Evolutionary conservation across 1,284 basidiomycete genomes (phyloP).

Genomic region (Papiliotrema laurentii): DNA sequence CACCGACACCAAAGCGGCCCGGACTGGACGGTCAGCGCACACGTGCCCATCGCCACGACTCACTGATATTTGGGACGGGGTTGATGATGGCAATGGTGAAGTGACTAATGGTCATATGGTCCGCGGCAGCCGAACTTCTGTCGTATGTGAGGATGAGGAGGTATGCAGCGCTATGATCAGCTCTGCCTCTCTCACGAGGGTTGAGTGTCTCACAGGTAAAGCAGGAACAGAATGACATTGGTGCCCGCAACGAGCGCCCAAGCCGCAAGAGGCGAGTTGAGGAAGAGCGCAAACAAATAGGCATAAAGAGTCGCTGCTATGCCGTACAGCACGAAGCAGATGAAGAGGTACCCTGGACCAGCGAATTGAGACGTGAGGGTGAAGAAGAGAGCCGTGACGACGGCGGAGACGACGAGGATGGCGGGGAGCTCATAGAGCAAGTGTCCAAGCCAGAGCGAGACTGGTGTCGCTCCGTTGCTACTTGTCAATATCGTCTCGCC

Average conservation of each 20-base stretch:
- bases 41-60: slow-evolving; percentile 34
- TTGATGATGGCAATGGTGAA: slow-evolving; percentile 64
- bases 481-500: not conserved
- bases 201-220: slow-evolving; percentile 41
- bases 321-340: slow-evolving; percentile 72
- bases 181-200: not conserved
- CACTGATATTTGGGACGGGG: slow-evolving; percentile 64
- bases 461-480: slow-evolving; percentile 68
- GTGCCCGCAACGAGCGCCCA: slow-evolving; percentile 71
- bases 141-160: slow-evolving; percentile 67
- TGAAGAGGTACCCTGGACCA: slow-evolving; percentile 55
- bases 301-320: slow-evolving; percentile 63
- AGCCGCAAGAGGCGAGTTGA: slow-evolving; percentile 64
- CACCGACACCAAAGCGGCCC: slow-evolving; percentile 65
- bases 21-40: slow-evolving; percentile 45
- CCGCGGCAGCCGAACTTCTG: slow-evolving; percentile 55
- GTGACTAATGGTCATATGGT: slow-evolving; percentile 62
- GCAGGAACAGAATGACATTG: slow-evolving; percentile 66
- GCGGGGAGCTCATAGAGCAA: slow-evolving; percentile 67
- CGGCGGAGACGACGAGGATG: slow-evolving; percentile 56
- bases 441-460: slow-evolving; percentile 74
- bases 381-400: slow-evolving; percentile 62
- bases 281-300: slow-evolving; percentile 61
- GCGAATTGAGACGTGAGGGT: slow-evolving; percentile 59
- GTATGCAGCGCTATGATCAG: slow-evolving; percentile 54